phyloP scores from a whole-genome alignment of 148 eudicot species.

The Vaccinium corymbosum region DNA sequence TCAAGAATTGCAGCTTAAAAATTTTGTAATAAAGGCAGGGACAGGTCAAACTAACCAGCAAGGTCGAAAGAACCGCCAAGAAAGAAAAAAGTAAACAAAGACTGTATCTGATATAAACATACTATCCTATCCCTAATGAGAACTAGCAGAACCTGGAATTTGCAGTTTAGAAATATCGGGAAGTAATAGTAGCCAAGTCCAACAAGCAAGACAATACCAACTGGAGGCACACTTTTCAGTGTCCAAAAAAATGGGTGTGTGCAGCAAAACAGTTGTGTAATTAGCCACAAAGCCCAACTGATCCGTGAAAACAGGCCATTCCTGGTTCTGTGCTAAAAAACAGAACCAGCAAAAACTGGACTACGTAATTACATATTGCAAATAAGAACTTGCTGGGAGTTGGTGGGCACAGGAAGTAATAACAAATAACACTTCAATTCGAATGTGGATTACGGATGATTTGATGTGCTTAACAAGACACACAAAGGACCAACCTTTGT shows the following conservation, averaged over 20 bases:
- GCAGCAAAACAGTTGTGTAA: background rate
- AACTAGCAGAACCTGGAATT: background rate
- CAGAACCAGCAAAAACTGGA: background rate
- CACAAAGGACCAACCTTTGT: background rate
- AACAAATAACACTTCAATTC: background rate
- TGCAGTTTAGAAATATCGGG: background rate
- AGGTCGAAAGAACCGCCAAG: background rate
- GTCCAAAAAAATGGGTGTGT: constrained; percentile 3
- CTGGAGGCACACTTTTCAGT: background rate
- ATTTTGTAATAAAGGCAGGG: background rate
- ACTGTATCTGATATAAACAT: background rate
- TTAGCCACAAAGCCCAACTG: background rate
- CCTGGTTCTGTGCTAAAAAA: constrained; percentile 1
- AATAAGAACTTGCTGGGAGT: background rate
- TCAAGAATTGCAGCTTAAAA: background rate
- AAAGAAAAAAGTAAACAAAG: too few relatives aligned
- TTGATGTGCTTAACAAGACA: background rate
- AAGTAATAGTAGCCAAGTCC: background rate
- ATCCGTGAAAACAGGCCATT: background rate
- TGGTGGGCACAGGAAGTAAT: background rate
- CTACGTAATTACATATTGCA: background rate
- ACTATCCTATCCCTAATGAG: background rate
- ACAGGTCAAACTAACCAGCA: background rate
- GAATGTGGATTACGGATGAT: background rate
- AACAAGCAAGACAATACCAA: background rate